These are phyloP conservation scores for Cubamyces lactineus DNA, from an alignment of 768 basidiomycete genomes.

Conservation along the genomic window DNA sequence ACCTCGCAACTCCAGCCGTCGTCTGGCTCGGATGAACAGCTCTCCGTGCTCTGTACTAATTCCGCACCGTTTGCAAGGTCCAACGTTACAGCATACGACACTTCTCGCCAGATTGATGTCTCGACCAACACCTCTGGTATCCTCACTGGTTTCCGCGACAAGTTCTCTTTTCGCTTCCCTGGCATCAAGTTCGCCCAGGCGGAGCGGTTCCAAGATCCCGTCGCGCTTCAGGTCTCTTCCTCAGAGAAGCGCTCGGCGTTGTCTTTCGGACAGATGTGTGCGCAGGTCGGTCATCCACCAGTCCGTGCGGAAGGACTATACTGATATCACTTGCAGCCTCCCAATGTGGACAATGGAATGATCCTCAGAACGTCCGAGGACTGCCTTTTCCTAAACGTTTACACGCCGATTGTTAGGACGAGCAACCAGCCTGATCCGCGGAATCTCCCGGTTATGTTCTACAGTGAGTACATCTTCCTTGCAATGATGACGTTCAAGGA, in stretches of 20 bases:
- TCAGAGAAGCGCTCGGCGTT: slow-evolving; percentile 1
- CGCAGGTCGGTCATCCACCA: slow-evolving; percentile 1
- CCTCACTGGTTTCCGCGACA: slow-evolving; percentile 16
- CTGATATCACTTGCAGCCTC: neutral
- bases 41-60: slow-evolving; percentile 16
- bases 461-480: slow-evolving; percentile 1
- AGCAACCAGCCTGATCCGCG: neutral
- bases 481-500: no score
- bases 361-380: slow-evolving; percentile 16
- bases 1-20: neutral
- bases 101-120: slow-evolving; percentile 10
- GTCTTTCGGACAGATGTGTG: slow-evolving; percentile 10
- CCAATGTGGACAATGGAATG: slow-evolving; percentile 18
- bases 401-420: slow-evolving; percentile 11
- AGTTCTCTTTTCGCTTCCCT: slow-evolving; percentile 18
- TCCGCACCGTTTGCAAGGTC: slow-evolving; percentile 19
- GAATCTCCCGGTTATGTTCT: slow-evolving; percentile 19
- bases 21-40: neutral
- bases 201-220: slow-evolving; percentile 7
- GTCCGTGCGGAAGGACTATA: neutral
- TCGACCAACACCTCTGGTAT: slow-evolving; percentile 10
- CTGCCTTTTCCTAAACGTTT: slow-evolving; percentile 17
- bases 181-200: slow-evolving; percentile 15
- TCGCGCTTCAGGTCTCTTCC: neutral
- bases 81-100: slow-evolving; percentile 19